Evolutionary conservation across 192 early-diverging fungal genomes (phyloP), one percentile per base, ranked within the genome.

Genomic region (Coemansia sp.): DNA sequence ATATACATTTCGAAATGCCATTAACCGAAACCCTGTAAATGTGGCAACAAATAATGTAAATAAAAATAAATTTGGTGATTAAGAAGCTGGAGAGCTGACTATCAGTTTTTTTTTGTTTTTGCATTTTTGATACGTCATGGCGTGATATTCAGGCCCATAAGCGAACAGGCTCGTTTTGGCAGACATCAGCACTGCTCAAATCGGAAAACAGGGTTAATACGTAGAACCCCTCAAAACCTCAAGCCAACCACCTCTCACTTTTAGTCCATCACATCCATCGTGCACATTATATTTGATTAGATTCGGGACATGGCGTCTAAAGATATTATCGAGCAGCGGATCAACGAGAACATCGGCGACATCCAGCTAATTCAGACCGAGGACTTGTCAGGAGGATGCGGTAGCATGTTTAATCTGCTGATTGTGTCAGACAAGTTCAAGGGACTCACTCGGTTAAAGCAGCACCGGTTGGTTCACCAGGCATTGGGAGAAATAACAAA

Each of bases 351-450:
- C 22, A 62, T 76, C 28, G 8, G 17, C 22, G 35, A 37, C 0
- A 65, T 60, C 37, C 43, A 57, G 15, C 32, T 67, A 15, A 52
- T 83, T 18, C 22, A 54, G 5, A 53, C 79, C 8, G 51, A 48
- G 2, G 77, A 84, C 33, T 32, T 61, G 0, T 65, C 73, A 4
- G 91, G 92, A 51, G 96, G 96, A 3, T 98, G 96, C 75, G 96
- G 96, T 20, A 88, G 89, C 59, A 94, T 95, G 93, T 97, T 94
- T 71, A 85, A 87, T 33, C 88, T 96, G 58, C 87, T 90, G 34
- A 88, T 98, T 65, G 87, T 88, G 4, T 92, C 90, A 43, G 76
- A 85, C 2, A 63, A 75, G 41, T 97, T 98, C 81, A 80, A 90
- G 61, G 90, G 86, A 7, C 45, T 90, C 67, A 69, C 69, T 3